Evolutionary conservation across 108 stramenopile genomes (phyloP), one percentile per base, ranked within the genome.

Genomic region (Fragilaria radians): DNA sequence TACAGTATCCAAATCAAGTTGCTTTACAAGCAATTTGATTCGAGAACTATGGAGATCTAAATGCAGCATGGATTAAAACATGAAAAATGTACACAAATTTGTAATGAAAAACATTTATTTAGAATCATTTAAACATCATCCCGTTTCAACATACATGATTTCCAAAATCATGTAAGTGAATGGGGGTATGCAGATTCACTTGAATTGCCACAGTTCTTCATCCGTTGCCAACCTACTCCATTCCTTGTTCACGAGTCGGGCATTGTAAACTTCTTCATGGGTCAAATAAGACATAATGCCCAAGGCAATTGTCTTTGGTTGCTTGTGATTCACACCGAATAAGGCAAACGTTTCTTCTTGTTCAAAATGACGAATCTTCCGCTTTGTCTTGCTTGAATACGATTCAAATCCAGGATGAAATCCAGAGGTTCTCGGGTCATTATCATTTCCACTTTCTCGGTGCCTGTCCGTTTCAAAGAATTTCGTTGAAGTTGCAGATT

Each of bases 261-360:
- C 86, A 65, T 91, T 89, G 82, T 89, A 91, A 18, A 92, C 52
- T 56, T 94, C 93, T 31, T 81, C 82, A 58, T 83, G 83, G 1
- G 78, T 62, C 24, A 92, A 66, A 59, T 70, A 92, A 17, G 86
- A 80, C 33, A 92, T 87, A 28, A 92, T 71, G 5, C 57, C 62
- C 21, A 88, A 59, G 0, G 85, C 76, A 25, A 81, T 73, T 1
- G 76, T 73, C 48, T 82, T 78, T 14, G 85, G 76, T 55, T 79
- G 81, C 42, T 42, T 46, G 2, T 74, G 77, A 9, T 73, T 36
- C 2, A 62, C 65, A 9, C 85, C 83, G 63, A 89, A 89, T 66
- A 67, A 77, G 7, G 76, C 27, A 23, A 65, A 47, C 25, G 65
- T 73, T 32, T 51, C 32, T 68, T 83, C 82, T 2, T 57, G 7